Base-by-base conservation (phyloP, 23 red algal genomes). In the Chondrus crispus region DNA sequence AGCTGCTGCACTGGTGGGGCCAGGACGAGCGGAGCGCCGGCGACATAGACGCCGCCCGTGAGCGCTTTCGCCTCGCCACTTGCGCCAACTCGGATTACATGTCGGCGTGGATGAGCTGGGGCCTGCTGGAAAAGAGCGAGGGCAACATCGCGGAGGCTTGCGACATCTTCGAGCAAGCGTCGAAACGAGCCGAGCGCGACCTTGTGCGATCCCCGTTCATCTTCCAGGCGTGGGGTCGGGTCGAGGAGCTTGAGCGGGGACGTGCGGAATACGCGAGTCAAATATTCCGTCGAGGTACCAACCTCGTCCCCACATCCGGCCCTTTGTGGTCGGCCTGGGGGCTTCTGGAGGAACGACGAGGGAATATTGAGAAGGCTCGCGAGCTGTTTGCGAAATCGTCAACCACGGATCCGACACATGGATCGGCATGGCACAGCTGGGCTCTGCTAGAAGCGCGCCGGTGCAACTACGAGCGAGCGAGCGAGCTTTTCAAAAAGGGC, bases 391-490 rank as follows among this genome's bases (percentile, higher is more conserved):
- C 49, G 28, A 57, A 45, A 51, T 49, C 87, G 37, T 57, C 87
- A 8, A 55, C 38, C 7, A 54, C 53, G 35, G 87, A 91, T n/a
- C 87, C 73, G 0, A 71, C n/a, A 8, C 19, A 47, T 5, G 83
- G 78, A 10, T 83, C 82, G 28, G 54, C 69, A 54, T 95, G 87
- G 85, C 95, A 96, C 45, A 84, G 81, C 28, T 96, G 90, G 89
- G 95, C 79, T 13, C 50, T 93, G 48, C 57, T 92, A 70, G 95
- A 96, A 78, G 46, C 73, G 2, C 48, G 62, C 63, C 71, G 88
- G 45, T 44, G 87, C 33, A 90, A 90, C 54, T 96, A 82, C 58
- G 82, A 74, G 70, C 40, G 52, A 24, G 95, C 95, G 7, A n/a
- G 77, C 33, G 20, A 85, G 52, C 82, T 96, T n/a, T 85, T 93